These are phyloP conservation scores for Nitzschia sp. DNA, from an alignment of 108 stramenopile genomes.

Conservation along the genomic window DNA sequence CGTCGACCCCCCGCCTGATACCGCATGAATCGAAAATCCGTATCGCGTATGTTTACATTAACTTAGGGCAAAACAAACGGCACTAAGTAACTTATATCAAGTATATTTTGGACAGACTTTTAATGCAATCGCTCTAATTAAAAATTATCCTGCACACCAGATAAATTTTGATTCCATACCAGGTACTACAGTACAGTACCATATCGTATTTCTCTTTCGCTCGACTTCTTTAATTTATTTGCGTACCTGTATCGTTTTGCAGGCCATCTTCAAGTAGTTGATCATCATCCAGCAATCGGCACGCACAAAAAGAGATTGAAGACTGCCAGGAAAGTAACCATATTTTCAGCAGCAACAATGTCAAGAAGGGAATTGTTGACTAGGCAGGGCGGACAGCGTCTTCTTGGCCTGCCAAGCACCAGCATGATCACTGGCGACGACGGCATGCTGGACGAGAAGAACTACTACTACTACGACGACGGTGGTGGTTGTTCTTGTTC, in stretches of 20 bases:
- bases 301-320: too few relatives aligned
- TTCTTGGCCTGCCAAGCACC: neutral
- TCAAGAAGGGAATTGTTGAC: neutral
- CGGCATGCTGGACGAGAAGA: neutral
- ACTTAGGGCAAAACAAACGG: too few relatives aligned
- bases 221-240: neutral
- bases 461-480: neutral
- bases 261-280: neutral
- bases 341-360: neutral
- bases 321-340: too few relatives aligned
- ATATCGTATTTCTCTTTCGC: neutral
- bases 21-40: too few relatives aligned
- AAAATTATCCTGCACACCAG: too few relatives aligned
- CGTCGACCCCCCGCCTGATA: too few relatives aligned
- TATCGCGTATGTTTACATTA: too few relatives aligned
- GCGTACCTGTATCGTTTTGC: neutral
- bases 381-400: neutral
- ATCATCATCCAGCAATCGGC: neutral
- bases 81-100: too few relatives aligned
- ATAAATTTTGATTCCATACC: too few relatives aligned
- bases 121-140: too few relatives aligned
- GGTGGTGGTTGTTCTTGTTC: neutral
- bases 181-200: neutral
- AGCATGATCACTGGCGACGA: neutral
- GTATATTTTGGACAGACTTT: too few relatives aligned